These are phyloP conservation scores for Gnetum montanum DNA, from an alignment of 75 land plant species.

Conservation along the genomic window DNA sequence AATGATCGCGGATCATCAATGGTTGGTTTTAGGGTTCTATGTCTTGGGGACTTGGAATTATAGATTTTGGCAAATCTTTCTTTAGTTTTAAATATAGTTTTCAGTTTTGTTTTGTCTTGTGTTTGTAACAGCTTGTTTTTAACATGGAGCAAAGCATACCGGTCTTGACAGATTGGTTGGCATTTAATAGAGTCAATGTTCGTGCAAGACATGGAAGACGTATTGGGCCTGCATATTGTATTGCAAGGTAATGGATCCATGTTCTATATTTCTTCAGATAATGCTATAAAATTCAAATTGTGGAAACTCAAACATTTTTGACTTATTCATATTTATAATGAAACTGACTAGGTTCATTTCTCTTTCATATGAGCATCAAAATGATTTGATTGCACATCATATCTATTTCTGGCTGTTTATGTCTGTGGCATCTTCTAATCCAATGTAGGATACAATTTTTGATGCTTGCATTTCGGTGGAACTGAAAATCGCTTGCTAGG, in stretches of 20 bases:
- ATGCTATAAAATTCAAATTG: not conserved
- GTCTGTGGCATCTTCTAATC: too few relatives aligned
- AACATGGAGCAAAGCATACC: constrained; percentile 95
- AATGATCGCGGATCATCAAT: constrained; percentile 83
- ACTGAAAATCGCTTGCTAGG: too few relatives aligned
- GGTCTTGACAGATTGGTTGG: constrained; percentile 77
- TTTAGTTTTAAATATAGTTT: too few relatives aligned
- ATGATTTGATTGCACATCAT: too few relatives aligned
- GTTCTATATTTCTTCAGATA: not conserved
- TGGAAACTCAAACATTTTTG: not conserved
- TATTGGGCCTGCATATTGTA: constrained; percentile 60
- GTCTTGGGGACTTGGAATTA: too few relatives aligned
- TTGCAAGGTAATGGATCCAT: constrained; percentile 77
- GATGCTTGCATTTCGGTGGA: too few relatives aligned
- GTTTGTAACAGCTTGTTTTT: constrained; percentile 64
- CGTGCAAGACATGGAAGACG: constrained; percentile 74
- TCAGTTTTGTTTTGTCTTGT: too few relatives aligned
- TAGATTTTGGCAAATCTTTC: too few relatives aligned
- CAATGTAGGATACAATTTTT: too few relatives aligned
- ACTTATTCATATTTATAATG: not conserved
- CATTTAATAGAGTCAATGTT: constrained; percentile 70
- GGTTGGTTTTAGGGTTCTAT: constrained; percentile 34
- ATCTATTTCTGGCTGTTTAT: too few relatives aligned
- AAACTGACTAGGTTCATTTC: too few relatives aligned
- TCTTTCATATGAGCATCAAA: too few relatives aligned